These are phyloP conservation scores for Venturia pyrina DNA, from an alignment of 2,329 filamentous ascomycete genomes.

Conservation along the genomic window DNA sequence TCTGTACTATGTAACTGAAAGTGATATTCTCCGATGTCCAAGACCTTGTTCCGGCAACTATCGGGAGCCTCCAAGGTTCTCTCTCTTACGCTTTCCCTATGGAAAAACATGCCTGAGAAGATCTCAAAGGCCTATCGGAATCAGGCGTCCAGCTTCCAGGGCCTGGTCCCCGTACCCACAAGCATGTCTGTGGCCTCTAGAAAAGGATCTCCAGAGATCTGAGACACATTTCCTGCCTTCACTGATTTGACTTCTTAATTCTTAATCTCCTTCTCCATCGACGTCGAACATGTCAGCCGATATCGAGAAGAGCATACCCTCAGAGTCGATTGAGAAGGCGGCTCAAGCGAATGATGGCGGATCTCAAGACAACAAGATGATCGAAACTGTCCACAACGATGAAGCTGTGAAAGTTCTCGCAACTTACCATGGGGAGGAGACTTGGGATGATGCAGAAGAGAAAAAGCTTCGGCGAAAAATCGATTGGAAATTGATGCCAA, in stretches of 20 bases:
- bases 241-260: not conserved
- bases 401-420: slow-evolving; percentile 33
- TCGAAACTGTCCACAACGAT: slow-evolving; percentile 28
- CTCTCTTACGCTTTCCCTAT: not conserved
- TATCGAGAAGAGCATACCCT: not conserved
- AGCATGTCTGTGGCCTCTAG: not conserved
- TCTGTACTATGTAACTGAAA: not conserved
- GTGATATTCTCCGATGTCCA: not conserved
- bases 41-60: not conserved
- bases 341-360: not conserved
- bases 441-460: slow-evolving; percentile 35
- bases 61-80: not conserved
- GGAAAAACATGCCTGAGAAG: not conserved
- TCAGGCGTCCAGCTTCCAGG: not conserved
- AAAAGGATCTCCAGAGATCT: not conserved
- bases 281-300: not conserved
- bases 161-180: not conserved
- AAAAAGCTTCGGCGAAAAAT: slow-evolving; percentile 33
- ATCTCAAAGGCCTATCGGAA: not conserved
- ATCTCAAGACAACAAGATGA: not conserved
- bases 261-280: not conserved
- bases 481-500: slow-evolving; percentile 35
- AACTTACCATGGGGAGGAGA: slow-evolving; percentile 31
- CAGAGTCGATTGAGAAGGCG: not conserved
- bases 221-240: not conserved